Base-by-base conservation (phyloP, 805 yeast genomes). In the Priceomyces castillae region DNA sequence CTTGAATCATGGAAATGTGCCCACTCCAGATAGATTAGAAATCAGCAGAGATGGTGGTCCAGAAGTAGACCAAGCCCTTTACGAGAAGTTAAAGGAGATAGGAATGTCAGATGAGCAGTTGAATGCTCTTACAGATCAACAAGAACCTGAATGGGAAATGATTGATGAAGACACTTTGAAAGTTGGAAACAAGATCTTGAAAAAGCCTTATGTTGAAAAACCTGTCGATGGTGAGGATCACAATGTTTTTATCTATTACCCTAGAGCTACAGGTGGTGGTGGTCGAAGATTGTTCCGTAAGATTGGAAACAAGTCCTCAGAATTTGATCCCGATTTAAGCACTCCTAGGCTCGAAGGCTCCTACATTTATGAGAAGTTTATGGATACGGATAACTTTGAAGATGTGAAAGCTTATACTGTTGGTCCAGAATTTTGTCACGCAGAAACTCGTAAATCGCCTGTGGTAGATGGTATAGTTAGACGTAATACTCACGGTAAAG, bases 221-320 rank as follows among this genome's bases (percentile, higher is more conserved):
- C 99, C 99, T 0, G 98, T 90, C 3, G 97, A 94, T 64, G 99
- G 99, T 42, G 99, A 94, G 66, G 97, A 94, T 65, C 99, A 94
- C 65, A 94, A 94, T 59, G 92, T 94, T 37, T 87, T 85, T 62
- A 90, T 94, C 31, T 94, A 94, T 66, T 94, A 92, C 62, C 85
- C 90, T 28, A 77, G 79, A 44, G 78, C 84, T 46, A 85, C 86
- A 41, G 99, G 99, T 37, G 99, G 99, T 44, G 99, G 99, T 51
- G 99, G 99, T 20, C 77, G 99, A 48, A 76, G 95, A 40, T 70
- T 94, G 48, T 94, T 94, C 71, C 77, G 99, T 51, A 94, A 94
- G 61, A 95, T 94, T 47, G 99, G 98, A 47, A 94, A 94, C 69
- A 94, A 94, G 66, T 86, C 96, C 0, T 88, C 97, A 20, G 99